Base-by-base conservation (phyloP, 306 rosid species). In the Gastrolobium villosum region DNA sequence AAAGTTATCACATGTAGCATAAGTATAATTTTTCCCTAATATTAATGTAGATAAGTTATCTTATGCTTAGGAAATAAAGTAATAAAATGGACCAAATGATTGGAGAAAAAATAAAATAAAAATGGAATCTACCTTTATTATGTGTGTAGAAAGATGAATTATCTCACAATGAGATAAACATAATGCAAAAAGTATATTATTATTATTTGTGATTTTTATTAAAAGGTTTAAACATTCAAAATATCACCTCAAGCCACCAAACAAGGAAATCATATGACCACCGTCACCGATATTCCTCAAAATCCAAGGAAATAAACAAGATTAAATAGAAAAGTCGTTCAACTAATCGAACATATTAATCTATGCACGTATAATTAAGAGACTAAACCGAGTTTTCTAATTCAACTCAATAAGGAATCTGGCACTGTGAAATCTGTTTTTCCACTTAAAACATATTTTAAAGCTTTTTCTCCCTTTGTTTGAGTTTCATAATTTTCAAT, bases 401-500 rank as follows among this genome's bases (percentile, higher is more conserved):
- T 37, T 50, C 9, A 26, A 44, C 70, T 61, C 56, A 2, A 7
- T 46, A 14, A 44, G 35, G 35, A 44, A 74, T 14, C 46, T 60
- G 0, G 7, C 9, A 6, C 3, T 5, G 41, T 48, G 59, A 68
- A 31, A 70, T 1, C 9, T 50, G 35, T 10, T 72, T 43, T 59
- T 10, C 10, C 6, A 59, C 35, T 13, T 41, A n/a, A 70, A 35
- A 50, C 15, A 13, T 14, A 14, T 36, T 20, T 45, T 3, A 5
- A 2, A 20, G 26, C 1, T 10, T 40, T 74, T 14, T 46, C 28
- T 0, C 10, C 37, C 8, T 15, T 46, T 14, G 8, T 8, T 46
- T 3, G 10, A 14, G 7, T 61, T 48, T 46, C 40, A 63, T 50
- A 3, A 10, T 9, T 59, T 75, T 68, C 65, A 70, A 67, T 48